Evolutionary conservation across 306 rosid species (phyloP).

Genomic region (Ochetophila trinervis): DNA sequence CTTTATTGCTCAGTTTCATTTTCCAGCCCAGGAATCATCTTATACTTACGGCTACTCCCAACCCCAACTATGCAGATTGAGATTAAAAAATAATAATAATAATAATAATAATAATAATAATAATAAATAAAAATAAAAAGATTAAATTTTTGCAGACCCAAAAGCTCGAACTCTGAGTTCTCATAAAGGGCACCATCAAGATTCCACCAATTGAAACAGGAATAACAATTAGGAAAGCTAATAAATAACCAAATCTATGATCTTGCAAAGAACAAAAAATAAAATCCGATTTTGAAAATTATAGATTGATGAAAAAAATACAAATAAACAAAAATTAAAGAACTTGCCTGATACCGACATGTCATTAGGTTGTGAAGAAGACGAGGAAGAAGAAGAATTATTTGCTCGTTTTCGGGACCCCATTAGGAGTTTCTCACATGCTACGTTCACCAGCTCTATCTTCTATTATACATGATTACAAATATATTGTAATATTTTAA

Average conservation of each 20-base stretch:
- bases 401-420: constrained; percentile 24
- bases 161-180: not conserved
- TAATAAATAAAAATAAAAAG: not conserved
- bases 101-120: too few relatives aligned
- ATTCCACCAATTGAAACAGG: too few relatives aligned
- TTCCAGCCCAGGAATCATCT: constrained; percentile 4
- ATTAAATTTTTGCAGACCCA: not conserved
- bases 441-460: constrained; percentile 20
- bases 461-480: constrained; percentile 1
- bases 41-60: constrained; percentile 1
- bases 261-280: constrained; percentile 3
- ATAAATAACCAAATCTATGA: not conserved
- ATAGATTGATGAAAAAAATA: not conserved
- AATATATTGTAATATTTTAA: not conserved
- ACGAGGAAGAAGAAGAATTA: constrained; percentile 18
- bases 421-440: constrained; percentile 20
- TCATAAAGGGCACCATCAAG: too few relatives aligned
- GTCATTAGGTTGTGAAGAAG: constrained; percentile 22
- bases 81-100: constrained; percentile 6
- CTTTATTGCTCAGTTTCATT: not conserved
- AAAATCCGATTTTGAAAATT: constrained; percentile 6
- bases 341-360: constrained; percentile 39
- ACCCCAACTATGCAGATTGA: not conserved
- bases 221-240: too few relatives aligned
- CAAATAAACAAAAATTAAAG: not conserved